A percentile compares a stretch with the other conserved stretches of the same genome.
Evolutionary conservation across 2,329 filamentous ascomycete genomes (phyloP).

Genomic region (Aspergillus neotritici): DNA sequence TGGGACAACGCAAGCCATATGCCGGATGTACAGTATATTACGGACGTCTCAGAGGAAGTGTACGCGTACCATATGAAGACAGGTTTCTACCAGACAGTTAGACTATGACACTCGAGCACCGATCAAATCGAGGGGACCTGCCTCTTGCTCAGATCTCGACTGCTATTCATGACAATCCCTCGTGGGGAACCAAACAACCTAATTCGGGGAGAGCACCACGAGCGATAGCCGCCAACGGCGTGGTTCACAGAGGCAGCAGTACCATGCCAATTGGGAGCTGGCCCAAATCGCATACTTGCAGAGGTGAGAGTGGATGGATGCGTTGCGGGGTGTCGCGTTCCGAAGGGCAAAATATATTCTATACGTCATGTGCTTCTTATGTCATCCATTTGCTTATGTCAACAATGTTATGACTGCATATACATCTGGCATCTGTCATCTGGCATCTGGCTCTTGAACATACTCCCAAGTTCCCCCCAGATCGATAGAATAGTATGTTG

Average conservation of each 20-base stretch:
- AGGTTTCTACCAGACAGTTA: constrained; percentile 11
- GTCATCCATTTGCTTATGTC: no score
- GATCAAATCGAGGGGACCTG: constrained; percentile 9
- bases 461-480: no score
- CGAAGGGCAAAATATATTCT: background rate
- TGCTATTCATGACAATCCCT: background rate
- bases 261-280: constrained; percentile 7
- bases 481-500: no score
- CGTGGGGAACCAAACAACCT: background rate
- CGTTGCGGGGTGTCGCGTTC: background rate
- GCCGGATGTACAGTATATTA: no score
- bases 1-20: no score
- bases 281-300: constrained; percentile 9
- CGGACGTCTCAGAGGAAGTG: background rate
- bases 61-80: constrained; percentile 7
- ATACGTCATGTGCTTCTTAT: constrained; percentile 6
- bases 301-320: background rate
- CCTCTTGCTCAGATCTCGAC: constrained; percentile 10
- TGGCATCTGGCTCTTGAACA: no score
- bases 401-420: no score
- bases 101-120: constrained; percentile 2
- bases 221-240: constrained; percentile 1
- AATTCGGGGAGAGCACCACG: background rate
- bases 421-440: no score
- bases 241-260: constrained; percentile 8